These are phyloP conservation scores for Komagataella mondaviorum DNA, from an alignment of 805 yeast genomes.

Conservation along the genomic window DNA sequence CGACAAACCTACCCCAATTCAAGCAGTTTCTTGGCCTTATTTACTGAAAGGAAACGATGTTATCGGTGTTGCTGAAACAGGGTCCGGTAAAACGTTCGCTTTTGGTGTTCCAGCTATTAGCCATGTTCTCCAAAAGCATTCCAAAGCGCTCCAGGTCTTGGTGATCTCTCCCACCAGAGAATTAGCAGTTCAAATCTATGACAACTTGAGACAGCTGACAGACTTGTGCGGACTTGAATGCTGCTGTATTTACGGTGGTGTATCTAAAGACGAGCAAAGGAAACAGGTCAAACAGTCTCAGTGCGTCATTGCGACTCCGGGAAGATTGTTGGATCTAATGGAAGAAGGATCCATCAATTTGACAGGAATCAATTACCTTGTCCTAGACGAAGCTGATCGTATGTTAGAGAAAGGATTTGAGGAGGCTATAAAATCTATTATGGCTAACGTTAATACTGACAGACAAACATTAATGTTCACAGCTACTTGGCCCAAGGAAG, in stretches of 20 bases:
- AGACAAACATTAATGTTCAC: conserved; percentile 97
- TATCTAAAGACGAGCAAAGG: conserved; percentile 87
- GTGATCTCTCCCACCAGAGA: conserved; percentile 96
- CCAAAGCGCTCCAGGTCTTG: conserved; percentile 53
- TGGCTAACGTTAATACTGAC: conserved; percentile 29
- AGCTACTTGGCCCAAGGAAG: conserved; percentile 99
- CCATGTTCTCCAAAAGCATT: conserved; percentile 33
- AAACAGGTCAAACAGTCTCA: conserved; percentile 50
- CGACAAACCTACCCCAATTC: conserved; percentile 92
- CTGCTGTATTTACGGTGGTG: conserved; percentile 94
- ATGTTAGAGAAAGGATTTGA: conserved; percentile 98
- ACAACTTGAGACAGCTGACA: conserved; percentile 60
- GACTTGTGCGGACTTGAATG: conserved; percentile 49
- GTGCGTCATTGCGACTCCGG: conserved; percentile 96
- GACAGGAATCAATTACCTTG: conserved; percentile 57
- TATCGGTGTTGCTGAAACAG: conserved; percentile 96
- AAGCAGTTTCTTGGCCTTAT: conserved; percentile 91
- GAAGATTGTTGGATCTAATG: conserved; percentile 81
- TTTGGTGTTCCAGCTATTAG: conserved; percentile 96
- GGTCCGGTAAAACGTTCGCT: conserved; percentile 95
- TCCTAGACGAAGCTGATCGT: conserved; percentile 96
- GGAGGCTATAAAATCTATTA: conserved; percentile 81
- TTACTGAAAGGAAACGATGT: conserved; percentile 70
- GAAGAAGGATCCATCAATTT: conserved; percentile 78
- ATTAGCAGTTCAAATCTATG: conserved; percentile 86